Evolutionary conservation across 306 rosid genomes (phyloP).

Genomic region (Lathyrus tuberosus): DNA sequence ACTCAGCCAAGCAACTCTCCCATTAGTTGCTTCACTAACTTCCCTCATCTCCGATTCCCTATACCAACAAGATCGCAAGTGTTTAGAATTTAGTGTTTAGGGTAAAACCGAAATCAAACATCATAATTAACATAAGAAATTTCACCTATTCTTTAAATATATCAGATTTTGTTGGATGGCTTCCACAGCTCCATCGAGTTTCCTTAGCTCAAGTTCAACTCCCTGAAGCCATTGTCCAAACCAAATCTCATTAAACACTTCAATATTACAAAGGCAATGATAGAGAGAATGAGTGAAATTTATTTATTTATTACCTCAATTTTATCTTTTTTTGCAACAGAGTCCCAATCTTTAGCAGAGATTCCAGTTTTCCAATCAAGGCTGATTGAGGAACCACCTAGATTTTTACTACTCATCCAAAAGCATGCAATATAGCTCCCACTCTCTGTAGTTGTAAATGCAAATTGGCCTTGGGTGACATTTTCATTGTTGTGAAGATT

Average conservation of each 20-base stretch:
- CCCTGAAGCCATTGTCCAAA: constrained; percentile 47
- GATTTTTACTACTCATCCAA: constrained; percentile 45
- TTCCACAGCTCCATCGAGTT: constrained; percentile 61
- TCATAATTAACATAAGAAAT: constrained; percentile 3
- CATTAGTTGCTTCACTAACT: constrained; percentile 61
- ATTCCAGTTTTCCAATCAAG: constrained; percentile 70
- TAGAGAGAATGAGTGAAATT: not conserved
- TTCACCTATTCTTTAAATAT: constrained; percentile 54
- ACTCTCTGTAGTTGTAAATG: constrained; percentile 56
- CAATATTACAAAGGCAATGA: not conserved
- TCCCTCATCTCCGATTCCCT: constrained; percentile 72
- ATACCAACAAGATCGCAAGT: not conserved
- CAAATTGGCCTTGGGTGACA: constrained; percentile 68
- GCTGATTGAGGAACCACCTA: constrained; percentile 38
- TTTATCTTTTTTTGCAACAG: constrained; percentile 60
- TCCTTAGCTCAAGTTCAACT: constrained; percentile 64
- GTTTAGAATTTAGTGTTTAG: too few relatives aligned
- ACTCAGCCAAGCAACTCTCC: constrained; percentile 60
- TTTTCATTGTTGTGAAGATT: constrained; percentile 60
- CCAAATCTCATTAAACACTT: not conserved
- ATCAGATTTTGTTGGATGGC: constrained; percentile 56
- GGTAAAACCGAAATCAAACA: not conserved
- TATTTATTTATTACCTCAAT: constrained; percentile 45
- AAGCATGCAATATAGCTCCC: constrained; percentile 62
- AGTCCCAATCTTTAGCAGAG: constrained; percentile 58